Conservation (phyloP, 352 stramenopile species). For the Globisporangium nodosum region DNA sequence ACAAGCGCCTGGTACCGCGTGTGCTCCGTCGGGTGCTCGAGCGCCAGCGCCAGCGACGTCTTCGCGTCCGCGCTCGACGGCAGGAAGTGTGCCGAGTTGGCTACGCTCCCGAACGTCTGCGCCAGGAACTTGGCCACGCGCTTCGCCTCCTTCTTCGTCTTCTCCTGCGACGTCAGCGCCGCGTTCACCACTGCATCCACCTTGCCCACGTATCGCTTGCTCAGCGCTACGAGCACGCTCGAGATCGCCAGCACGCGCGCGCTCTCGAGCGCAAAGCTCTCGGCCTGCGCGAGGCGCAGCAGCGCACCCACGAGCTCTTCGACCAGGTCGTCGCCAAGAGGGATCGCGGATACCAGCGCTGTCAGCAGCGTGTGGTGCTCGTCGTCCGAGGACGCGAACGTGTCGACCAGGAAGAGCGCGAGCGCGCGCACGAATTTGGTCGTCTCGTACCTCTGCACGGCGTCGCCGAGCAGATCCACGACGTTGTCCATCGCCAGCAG, state of each 20-base stretch:
- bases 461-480: conserved; percentile 57
- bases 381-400: conserved; percentile 35
- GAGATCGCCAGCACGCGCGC: conserved; percentile 40
- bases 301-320: conserved; percentile 46
- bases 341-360: conserved; percentile 34
- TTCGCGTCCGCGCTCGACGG: conserved; percentile 50
- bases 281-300: conserved; percentile 31
- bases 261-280: conserved; percentile 33
- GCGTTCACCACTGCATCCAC: conserved; percentile 37
- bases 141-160: conserved; percentile 45
- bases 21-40: conserved; percentile 72
- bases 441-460: conserved; percentile 64
- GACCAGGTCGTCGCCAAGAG: conserved; percentile 38
- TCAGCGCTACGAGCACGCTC: conserved; percentile 35
- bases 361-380: conserved; percentile 29
- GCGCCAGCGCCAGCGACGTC: conserved; percentile 66
- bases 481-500: conserved; percentile 62
- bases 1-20: conserved; percentile 74
- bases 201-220: conserved; percentile 53
- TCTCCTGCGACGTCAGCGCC: conserved; percentile 22
- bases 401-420: conserved; percentile 37
- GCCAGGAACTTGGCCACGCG: conserved; percentile 55
- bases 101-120: conserved; percentile 59
- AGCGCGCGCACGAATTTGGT: conserved; percentile 64
- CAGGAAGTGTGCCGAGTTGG: conserved; percentile 77